phyloP scores from a whole-genome alignment of 805 yeast species.

The Candida dendrica region DNA sequence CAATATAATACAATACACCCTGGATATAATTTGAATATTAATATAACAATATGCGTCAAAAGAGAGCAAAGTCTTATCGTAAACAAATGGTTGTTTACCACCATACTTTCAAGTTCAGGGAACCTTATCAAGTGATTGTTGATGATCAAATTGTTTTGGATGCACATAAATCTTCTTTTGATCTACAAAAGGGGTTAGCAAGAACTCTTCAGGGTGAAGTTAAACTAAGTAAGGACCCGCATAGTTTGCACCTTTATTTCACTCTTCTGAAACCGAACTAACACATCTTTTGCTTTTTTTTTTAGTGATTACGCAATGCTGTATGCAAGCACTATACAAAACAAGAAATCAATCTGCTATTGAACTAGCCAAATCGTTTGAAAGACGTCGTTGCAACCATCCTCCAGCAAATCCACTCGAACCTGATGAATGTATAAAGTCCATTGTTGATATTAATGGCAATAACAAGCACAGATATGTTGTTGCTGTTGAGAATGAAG shows the following conservation, averaged over 20 bases:
- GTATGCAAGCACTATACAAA: slow-evolving; percentile 78
- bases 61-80: slow-evolving; percentile 88
- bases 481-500: slow-evolving; percentile 76
- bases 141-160: slow-evolving; percentile 73
- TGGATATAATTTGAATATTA: neutral
- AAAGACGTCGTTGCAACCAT: slow-evolving; percentile 91
- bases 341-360: slow-evolving; percentile 71
- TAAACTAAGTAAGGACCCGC: slow-evolving; percentile 57
- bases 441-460: slow-evolving; percentile 64
- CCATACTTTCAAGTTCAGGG: slow-evolving; percentile 85
- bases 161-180: slow-evolving; percentile 61
- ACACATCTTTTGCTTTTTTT: neutral
- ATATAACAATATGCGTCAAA: slow-evolving; percentile 70
- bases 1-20: neutral
- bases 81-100: slow-evolving; percentile 84
- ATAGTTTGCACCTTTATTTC: no score
- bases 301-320: slow-evolving; percentile 84
- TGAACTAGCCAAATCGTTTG: slow-evolving; percentile 72
- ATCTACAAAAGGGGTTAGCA: slow-evolving; percentile 72
- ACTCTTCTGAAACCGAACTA: neutral
- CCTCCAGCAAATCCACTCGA: slow-evolving; percentile 51
- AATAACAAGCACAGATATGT: slow-evolving; percentile 85
- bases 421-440: slow-evolving; percentile 69
- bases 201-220: slow-evolving; percentile 80
- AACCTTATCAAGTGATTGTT: slow-evolving; percentile 85